Evolutionary conservation across 2,329 filamentous ascomycete species (phyloP), one percentile per base, ranked within the genome.

Genomic region (Fusarium praegraminearum): DNA sequence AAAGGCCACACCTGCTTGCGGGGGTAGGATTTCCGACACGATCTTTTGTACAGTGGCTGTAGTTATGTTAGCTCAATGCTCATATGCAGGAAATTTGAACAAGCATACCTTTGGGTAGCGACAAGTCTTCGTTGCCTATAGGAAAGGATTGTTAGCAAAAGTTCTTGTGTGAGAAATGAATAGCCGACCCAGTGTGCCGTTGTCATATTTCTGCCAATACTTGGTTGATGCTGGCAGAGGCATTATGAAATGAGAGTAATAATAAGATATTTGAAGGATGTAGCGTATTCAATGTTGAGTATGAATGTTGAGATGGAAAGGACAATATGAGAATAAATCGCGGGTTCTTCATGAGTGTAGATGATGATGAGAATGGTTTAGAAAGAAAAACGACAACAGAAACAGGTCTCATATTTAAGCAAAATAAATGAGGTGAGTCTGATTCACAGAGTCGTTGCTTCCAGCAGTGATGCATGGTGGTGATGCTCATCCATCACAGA

Each of bases 11-110:
- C 93, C 93, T 16, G 80, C 82, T 50, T 91, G 89, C 1, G 91
- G 83, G 3, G 93, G 90, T 2, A 99, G 87, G 75, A 99, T 98
- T 80, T 99, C 96, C 62, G 91, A 91, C 73, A 99, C 95, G 71
- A 99, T 99, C 82, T 91, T 91, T 75, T 91, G 89, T n/a, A 91
- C 89, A 8, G 89, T 91, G 36, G 89, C 89, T 90, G 62, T 6
- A 38, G 10, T 10, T 0, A 5, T n/a, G 71, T 82, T 59, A 83
- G 79, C 18, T 9, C 11, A 6, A 18, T 10, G 10, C 24, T 40
- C n/a, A 15, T 16, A 16, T 28, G 12, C 24, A 40, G 32, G 24
- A 20, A 11, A n/a, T 15, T 8, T 9, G 24, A 15, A 18, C 20
- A 20, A 16, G n/a, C 80, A 62, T 83, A 89, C 87, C 88, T 81